Base-by-base conservation (phyloP, 73 alveolate genomes). In the Symbiodinium pilosum region DNA sequence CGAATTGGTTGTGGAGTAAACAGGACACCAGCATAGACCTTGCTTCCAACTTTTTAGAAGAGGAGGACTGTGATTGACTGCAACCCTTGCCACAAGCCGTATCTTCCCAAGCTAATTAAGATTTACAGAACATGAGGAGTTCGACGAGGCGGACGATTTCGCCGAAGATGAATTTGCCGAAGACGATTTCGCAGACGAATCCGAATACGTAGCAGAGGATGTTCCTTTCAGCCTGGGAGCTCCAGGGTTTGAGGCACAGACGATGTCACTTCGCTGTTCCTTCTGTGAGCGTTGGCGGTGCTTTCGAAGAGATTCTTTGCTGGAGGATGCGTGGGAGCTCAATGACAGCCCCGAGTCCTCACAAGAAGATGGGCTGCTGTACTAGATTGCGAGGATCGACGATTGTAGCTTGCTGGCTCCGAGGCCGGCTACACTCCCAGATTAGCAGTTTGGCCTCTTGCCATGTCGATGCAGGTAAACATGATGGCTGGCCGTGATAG, bases 261-360 rank as follows among this genome's bases (percentile, higher is more conserved):
- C n/a, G n/a, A n/a, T n/a, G n/a, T n/a, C n/a, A n/a, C n/a, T n/a
- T n/a, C n/a, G n/a, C n/a, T n/a, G n/a, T n/a, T n/a, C 39, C 28
- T 56, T 56, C 73, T 59, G 28, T 20, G 77, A 64, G 59, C 59
- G 21, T 47, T 47, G n/a, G n/a, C n/a, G n/a, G n/a, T n/a, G n/a
- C 71, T 51, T 54, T 21, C 26, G 30, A 54, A 54, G 41, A 85
- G 34, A 30, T 8, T n/a, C 5, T 26, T 38, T 40, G 87, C 59
- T n/a, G 97, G 97, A 91, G 36, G 97, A 83, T 11, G 77, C 40
- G 24, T 91, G 97, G 97, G 97, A 91, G 97, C 52, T 91, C 54
- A 32, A 91, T 16, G 88, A 91, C 43, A 36, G 75, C 36, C 97
- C 97, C 43, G 83, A 83, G 16, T 40, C 24, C 34, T 32, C 75